Conservation (phyloP, 2,329 filamentous ascomycete species). For the Grosmannia clavigera region DNA sequence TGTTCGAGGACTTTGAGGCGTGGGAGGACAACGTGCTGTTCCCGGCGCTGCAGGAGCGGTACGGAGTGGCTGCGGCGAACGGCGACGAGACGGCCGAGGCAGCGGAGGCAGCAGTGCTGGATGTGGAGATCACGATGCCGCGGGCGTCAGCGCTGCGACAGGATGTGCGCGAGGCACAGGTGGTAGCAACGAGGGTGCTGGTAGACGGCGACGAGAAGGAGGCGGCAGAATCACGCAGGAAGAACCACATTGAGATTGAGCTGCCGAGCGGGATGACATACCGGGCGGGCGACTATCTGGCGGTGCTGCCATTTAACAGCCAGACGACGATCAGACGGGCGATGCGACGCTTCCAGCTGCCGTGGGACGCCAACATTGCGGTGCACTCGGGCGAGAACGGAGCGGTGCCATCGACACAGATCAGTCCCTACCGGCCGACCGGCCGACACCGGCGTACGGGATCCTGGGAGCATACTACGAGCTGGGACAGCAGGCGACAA, state of each 20-base stretch:
- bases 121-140: slow-evolving; percentile 39
- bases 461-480: slow-evolving; percentile 62
- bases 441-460: slow-evolving; percentile 47
- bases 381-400: slow-evolving; percentile 23
- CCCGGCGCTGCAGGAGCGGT: slow-evolving; percentile 35
- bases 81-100: slow-evolving; percentile 17
- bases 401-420: slow-evolving; percentile 29
- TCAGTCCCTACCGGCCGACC: slow-evolving; percentile 41
- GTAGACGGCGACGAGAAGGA: slow-evolving; percentile 15
- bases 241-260: slow-evolving; percentile 54
- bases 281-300: slow-evolving; percentile 63
- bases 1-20: slow-evolving; percentile 53
- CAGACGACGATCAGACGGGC: slow-evolving; percentile 47
- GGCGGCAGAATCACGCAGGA: slow-evolving; percentile 18
- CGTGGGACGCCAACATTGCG: slow-evolving; percentile 56
- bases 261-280: slow-evolving; percentile 56
- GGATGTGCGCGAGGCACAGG: slow-evolving; percentile 48
- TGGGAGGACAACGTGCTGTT: slow-evolving; percentile 50
- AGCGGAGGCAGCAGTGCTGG: slow-evolving; percentile 15
- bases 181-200: slow-evolving; percentile 39
- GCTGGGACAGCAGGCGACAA: slow-evolving; percentile 59
- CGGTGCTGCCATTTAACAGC: slow-evolving; percentile 60
- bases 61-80: slow-evolving; percentile 13
- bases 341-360: slow-evolving; percentile 51
- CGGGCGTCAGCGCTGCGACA: slow-evolving; percentile 48